A percentile compares a stretch with the other conserved stretches of the same genome.
phyloP scores from a whole-genome alignment of 2,329 filamentous ascomycete species.

The Aspergillus fischeri region DNA sequence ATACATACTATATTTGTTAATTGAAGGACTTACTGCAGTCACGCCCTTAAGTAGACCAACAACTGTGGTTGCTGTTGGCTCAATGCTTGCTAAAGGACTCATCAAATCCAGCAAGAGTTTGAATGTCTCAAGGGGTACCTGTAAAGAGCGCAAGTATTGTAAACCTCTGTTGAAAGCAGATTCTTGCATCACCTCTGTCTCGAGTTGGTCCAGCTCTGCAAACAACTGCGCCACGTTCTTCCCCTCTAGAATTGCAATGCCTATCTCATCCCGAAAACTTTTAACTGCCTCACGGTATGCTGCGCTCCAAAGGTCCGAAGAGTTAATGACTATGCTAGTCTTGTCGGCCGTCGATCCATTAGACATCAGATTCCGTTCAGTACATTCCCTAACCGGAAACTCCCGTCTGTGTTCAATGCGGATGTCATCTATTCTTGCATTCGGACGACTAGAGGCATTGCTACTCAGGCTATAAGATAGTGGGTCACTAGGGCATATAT shows the following conservation, averaged over 20 bases:
- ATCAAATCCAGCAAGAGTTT: slow-evolving; percentile 17
- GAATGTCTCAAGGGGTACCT: slow-evolving; percentile 14
- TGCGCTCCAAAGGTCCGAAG: slow-evolving; percentile 24
- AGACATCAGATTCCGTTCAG: neutral
- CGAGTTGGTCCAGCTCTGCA: slow-evolving; percentile 20
- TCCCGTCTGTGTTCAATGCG: neutral
- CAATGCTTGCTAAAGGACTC: slow-evolving; percentile 28
- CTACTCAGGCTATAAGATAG: slow-evolving; percentile 1
- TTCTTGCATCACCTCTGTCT: slow-evolving; percentile 16
- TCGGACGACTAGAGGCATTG: neutral
- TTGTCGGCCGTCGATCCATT: neutral
- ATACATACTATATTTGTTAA: neutral
- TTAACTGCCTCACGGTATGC: slow-evolving; percentile 26
- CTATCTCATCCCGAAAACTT: slow-evolving; percentile 21
- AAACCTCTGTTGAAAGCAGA: slow-evolving; percentile 18
- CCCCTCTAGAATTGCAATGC: slow-evolving; percentile 22
- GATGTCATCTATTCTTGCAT: neutral
- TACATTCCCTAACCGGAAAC: neutral
- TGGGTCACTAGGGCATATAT: slow-evolving; percentile 1
- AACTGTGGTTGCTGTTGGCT: slow-evolving; percentile 20
- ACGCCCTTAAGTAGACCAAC: slow-evolving; percentile 23
- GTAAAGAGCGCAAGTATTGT: slow-evolving; percentile 9
- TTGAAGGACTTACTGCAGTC: slow-evolving; percentile 19
- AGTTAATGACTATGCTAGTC: slow-evolving; percentile 1
- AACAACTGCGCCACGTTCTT: slow-evolving; percentile 23